Evolutionary conservation across 1,284 basidiomycete genomes (phyloP), one percentile per base, ranked within the genome.

Genomic region (Blastosporella zonata): DNA sequence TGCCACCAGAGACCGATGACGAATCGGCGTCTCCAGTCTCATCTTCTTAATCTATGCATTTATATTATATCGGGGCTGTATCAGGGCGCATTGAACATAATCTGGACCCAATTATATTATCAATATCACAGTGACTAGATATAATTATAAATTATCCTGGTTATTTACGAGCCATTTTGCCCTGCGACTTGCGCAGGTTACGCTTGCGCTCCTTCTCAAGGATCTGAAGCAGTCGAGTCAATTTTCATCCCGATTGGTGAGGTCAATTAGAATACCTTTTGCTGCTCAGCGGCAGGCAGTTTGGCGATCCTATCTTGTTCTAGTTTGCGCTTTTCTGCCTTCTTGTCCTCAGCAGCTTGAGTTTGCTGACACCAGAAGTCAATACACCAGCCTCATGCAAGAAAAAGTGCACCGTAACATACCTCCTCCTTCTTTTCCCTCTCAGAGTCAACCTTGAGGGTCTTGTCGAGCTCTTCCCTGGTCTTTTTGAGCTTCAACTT

Each of bases 221-320:
- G 54, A 78, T 69, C 83, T 87, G 55, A 10, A 43, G 8, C 45
- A 18, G 29, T 47, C 8, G 55, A 44, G 2, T 6, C 50, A 33
- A 17, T 22, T 29, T 33, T 28, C 23, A 40, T 47, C 39, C n/a
- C 3, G 43, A 13, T n/a, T n/a, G 6, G 15, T 34, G 23, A 29
- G 23, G 33, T 37, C n/a, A 29, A 20, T 34, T 35, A 43, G 10
- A 46, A 22, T 18, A 83, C 83, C 81, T 89, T 92, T 73, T 87
- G 84, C 70, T 91, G 87, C 63, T 94, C 91, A 47, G 86, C 79
- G 29, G 90, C 81, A 58, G 82, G 85, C 55, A 94, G 75, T 57
- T 79, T 81, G 17, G 85, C 75, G 43, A 91, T 67, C 55, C 79
- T 74, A 54, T 87, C 87, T 54, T 87, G 76, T 63, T 90, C 87